Evolutionary conservation across 139 green algal genomes (phyloP), one percentile per base, ranked within the genome.

Genomic region (Picochlorum sp.): DNA sequence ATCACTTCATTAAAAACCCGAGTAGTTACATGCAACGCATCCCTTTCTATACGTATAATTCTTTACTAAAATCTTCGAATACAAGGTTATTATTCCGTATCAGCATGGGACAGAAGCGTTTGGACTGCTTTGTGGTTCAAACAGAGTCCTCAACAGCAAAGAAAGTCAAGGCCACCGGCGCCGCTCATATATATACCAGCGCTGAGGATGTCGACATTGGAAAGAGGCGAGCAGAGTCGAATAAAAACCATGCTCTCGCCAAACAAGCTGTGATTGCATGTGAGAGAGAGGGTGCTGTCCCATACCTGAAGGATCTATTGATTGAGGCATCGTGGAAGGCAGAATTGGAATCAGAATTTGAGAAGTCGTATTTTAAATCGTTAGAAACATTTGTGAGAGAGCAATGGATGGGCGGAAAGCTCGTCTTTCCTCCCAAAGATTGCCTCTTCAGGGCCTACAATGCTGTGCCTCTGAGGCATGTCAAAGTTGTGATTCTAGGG

Each of bases 401-500:
- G 1, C 83, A 95, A 68, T 93, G 85, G 86, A 49, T 63, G 3
- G 67, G 61, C 16, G 51, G 49, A 2, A 68, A 76, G 30, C 66
- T 65, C 7, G 72, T 98, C 2, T 98, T 86, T 68, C 92, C 92
- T 0, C 77, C 86, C 2, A 69, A 78, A 18, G 56, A 81, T 14
- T 34, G 56, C n/a, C 78, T 96, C 8, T 97, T 98, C 75, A 72
- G 76, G 52, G 81, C 83, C 0, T 62, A 89, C 50, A 92, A 90
- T 68, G 65, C 47, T 24, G 75, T 73, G 34, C 82, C 82, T 0
- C 68, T 88, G 28, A 68, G 81, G 45, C 56, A 81, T 21, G 76
- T 88, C 51, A 69, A 74, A 16, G 88, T 93, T n/a, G 90, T 95
- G 13, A 89, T 97, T 15, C 60, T 97, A 11, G 90, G 90, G 2